Evolutionary conservation across 164 flowering plant species (phyloP).

Genomic region (Euptelea pleiosperma): DNA sequence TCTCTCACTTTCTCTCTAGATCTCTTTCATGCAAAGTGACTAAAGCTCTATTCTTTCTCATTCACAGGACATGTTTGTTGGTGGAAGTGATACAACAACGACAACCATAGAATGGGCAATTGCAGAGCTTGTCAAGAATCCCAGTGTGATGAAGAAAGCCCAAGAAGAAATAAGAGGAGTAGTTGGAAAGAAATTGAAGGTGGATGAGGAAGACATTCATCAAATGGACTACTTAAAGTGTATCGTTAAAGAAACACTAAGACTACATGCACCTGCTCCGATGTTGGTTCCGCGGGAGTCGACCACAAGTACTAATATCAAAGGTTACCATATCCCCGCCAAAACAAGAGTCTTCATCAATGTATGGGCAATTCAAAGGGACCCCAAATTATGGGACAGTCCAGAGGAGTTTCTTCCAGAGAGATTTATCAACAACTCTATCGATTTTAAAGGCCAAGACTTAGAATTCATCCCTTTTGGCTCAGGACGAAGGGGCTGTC

Average conservation of each 20-base stretch:
- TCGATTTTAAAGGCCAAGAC: conserved; percentile 1
- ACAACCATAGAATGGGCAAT: conserved; percentile 18
- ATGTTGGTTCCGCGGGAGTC: conserved; percentile 16
- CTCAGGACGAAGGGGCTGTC: conserved; percentile 4
- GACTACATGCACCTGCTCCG: conserved; percentile 25
- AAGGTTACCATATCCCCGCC: conserved; percentile 19
- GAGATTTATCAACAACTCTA: conserved; percentile 7
- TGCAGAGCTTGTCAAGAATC: conserved; percentile 21
- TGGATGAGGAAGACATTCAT: conserved; percentile 16
- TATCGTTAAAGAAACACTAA: conserved; percentile 27
- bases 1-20: neutral
- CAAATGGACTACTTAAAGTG: conserved; percentile 23
- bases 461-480: conserved; percentile 5
- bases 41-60: neutral
- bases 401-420: conserved; percentile 25
- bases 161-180: conserved; percentile 22
- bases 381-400: neutral
- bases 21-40: neutral
- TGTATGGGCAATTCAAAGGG: conserved; percentile 25
- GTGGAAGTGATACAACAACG: conserved; percentile 18
- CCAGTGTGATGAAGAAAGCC: conserved; percentile 15
- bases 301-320: conserved; percentile 4
- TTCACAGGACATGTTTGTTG: conserved; percentile 21
- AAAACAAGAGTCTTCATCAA: conserved; percentile 20
- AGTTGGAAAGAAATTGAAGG: conserved; percentile 1